A percentile compares a stretch with the other conserved stretches of the same genome.
These are phyloP conservation scores for Colletotrichum sp. DNA, from an alignment of 2,329 filamentous ascomycete genomes.

Conservation along the genomic window DNA sequence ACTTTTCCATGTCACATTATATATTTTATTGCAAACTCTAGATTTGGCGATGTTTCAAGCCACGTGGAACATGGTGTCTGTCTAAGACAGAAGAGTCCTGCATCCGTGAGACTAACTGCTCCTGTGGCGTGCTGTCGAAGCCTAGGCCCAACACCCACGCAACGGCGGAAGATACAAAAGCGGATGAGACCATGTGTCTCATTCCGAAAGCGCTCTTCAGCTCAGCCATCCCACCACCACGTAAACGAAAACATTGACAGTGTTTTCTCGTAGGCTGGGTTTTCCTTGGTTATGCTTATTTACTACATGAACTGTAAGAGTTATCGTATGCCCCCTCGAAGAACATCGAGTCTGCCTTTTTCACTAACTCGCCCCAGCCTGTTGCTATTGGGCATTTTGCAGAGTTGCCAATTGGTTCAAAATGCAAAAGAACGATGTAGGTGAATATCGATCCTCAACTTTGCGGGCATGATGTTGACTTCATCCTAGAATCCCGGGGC, in stretches of 20 bases:
- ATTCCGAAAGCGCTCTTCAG: background rate
- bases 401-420: background rate
- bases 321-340: background rate
- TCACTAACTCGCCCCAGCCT: background rate
- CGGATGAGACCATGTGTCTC: background rate
- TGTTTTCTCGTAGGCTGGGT: background rate
- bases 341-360: no score
- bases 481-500: background rate
- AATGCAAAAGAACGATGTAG: background rate
- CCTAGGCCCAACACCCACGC: background rate
- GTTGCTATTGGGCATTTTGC: background rate
- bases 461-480: background rate
- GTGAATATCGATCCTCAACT: background rate
- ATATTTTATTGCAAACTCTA: background rate
- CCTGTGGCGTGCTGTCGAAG: background rate
- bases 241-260: background rate
- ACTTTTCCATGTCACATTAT: background rate
- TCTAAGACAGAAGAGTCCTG: background rate
- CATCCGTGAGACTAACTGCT: background rate
- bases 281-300: background rate
- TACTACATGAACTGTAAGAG: background rate
- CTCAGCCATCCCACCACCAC: background rate
- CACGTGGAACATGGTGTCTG: rapidly evolving
- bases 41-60: background rate
- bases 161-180: background rate